phyloP scores from a whole-genome alignment of 2,329 filamentous ascomycete species.

The Hypoxylon sp. region DNA sequence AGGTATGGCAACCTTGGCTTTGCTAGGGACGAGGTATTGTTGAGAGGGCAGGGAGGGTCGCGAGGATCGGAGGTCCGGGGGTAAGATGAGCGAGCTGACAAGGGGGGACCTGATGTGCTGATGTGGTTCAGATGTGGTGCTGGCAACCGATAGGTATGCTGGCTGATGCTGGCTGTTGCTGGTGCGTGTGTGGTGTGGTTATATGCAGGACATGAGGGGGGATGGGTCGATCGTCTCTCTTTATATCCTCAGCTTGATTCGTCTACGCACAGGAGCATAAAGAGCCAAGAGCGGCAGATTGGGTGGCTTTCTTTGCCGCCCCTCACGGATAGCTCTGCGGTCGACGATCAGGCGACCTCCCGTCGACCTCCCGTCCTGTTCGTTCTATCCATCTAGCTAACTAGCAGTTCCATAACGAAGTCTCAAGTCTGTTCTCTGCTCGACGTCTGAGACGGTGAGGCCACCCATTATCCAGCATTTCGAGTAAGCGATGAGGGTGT shows the following conservation, averaged over 20 bases:
- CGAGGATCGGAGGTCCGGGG: constrained; percentile 32
- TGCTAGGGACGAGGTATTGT: constrained; percentile 23
- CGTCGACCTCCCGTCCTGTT: neutral
- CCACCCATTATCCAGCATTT: too few relatives aligned
- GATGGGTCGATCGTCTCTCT: constrained; percentile 21
- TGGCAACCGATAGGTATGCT: too few relatives aligned
- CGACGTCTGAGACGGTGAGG: constrained; percentile 5
- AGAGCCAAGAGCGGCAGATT: constrained; percentile 34
- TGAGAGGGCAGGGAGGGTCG: constrained; percentile 33
- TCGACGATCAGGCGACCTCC: constrained; percentile 21
- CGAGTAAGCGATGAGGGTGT: too few relatives aligned
- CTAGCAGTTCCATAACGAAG: neutral
- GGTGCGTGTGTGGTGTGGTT: too few relatives aligned
- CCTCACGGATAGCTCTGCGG: constrained; percentile 12
- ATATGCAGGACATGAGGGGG: constrained; percentile 26
- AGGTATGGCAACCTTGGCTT: neutral
- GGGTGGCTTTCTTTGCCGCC: constrained; percentile 19
- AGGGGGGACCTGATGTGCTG: constrained; percentile 10
- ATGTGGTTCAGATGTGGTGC: too few relatives aligned
- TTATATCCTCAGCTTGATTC: constrained; percentile 31
- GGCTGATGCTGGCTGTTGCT: too few relatives aligned
- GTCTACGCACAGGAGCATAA: constrained; percentile 8
- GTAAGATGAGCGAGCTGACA: constrained; percentile 31
- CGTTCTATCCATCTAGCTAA: neutral
- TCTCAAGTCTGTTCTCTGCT: neutral